Evolutionary conservation across 2,329 filamentous ascomycete genomes (phyloP).

Genomic region (Aspergillus sp.): DNA sequence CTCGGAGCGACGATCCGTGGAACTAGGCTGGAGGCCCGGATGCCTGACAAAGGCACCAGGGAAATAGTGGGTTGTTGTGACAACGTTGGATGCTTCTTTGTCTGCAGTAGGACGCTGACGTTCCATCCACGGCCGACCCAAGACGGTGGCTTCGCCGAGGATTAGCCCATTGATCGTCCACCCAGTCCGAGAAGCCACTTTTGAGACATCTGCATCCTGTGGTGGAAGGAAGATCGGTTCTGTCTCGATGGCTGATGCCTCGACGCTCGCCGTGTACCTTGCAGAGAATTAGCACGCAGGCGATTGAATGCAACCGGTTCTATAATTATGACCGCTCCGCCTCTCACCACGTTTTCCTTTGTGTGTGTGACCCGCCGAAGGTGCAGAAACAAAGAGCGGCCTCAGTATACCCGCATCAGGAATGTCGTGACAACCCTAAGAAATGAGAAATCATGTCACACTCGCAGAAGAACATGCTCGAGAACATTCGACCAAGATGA

Average conservation of each 20-base stretch:
- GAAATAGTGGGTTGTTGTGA: not conserved
- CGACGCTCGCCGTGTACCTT: not conserved
- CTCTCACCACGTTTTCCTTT: not conserved
- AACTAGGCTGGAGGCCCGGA: not conserved
- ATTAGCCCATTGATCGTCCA: not conserved
- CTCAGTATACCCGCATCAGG: not conserved
- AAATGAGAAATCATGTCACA: not conserved
- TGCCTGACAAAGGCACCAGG: not conserved
- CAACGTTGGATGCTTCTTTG: not conserved
- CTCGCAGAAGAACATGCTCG: not conserved
- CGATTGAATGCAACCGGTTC: not conserved
- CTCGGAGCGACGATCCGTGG: not conserved
- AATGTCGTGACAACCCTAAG: not conserved
- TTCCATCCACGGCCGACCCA: not conserved
- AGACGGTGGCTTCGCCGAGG: not conserved
- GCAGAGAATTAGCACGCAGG: not conserved
- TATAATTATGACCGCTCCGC: not conserved
- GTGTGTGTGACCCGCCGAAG: not conserved
- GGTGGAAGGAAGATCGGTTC: not conserved
- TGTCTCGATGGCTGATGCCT: not conserved
- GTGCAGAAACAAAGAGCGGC: not conserved
- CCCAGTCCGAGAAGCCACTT: not conserved
- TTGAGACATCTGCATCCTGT: not conserved
- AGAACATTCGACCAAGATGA: conserved; percentile 4
- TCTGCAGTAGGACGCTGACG: not conserved